These are phyloP conservation scores for Balamuthia mandrillaris DNA, from an alignment of 208 protist species.

Conservation along the genomic window DNA sequence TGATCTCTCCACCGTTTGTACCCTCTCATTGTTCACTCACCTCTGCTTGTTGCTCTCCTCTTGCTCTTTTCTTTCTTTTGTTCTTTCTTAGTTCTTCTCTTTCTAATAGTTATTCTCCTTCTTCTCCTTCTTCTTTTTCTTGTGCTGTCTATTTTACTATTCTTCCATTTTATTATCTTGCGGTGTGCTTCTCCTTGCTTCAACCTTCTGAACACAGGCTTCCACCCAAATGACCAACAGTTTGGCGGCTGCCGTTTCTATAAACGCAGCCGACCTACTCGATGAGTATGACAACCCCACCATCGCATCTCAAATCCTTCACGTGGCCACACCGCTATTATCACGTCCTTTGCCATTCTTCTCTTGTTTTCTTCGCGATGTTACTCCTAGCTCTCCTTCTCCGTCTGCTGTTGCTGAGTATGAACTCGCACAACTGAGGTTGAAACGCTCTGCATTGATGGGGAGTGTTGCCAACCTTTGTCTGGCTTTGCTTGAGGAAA, in stretches of 20 bases:
- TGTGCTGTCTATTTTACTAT: neutral
- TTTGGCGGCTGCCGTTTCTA: too few relatives aligned
- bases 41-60: too few relatives aligned
- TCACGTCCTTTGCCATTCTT: neutral
- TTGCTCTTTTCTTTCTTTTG: neutral
- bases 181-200: neutral
- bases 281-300: neutral
- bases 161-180: neutral
- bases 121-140: neutral
- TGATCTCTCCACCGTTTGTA: too few relatives aligned
- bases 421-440: neutral
- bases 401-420: neutral
- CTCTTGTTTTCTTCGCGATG: neutral
- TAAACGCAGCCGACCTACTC: neutral
- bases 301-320: neutral
- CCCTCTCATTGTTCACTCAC: too few relatives aligned
- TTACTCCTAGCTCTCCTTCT: neutral
- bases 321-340: neutral
- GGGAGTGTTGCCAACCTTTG: neutral
- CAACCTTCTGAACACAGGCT: neutral
- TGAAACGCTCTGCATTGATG: too few relatives aligned
- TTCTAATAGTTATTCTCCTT: neutral
- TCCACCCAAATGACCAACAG: too few relatives aligned
- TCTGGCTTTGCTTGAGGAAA: neutral
- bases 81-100: neutral